phyloP scores from a whole-genome alignment of 805 yeast genomes.

The Ogataea thermomethanolica region DNA sequence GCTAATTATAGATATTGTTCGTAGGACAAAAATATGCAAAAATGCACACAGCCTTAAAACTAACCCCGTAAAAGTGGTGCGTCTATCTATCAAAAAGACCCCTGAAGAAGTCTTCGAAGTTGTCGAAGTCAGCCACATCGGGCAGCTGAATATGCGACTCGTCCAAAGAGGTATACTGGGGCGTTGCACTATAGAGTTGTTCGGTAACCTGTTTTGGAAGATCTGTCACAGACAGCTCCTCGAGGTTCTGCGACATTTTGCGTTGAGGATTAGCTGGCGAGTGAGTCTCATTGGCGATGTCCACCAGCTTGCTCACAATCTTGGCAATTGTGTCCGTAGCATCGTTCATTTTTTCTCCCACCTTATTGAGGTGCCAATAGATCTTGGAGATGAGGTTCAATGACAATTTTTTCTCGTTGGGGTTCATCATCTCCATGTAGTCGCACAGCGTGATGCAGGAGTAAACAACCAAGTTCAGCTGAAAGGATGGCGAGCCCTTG shows the following conservation, averaged over 20 bases:
- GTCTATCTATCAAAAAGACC: slow-evolving; percentile 30
- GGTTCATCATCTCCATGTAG: slow-evolving; percentile 38
- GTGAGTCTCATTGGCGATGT: slow-evolving; percentile 35
- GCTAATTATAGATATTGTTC: not conserved
- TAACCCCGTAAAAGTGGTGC: too few species aligned
- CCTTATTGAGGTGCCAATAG: slow-evolving; percentile 56
- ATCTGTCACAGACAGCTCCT: slow-evolving; percentile 1
- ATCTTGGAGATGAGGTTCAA: slow-evolving; percentile 47
- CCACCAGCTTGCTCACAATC: slow-evolving; percentile 49
- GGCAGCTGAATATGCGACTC: slow-evolving; percentile 30
- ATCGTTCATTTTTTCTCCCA: slow-evolving; percentile 55
- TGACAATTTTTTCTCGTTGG: slow-evolving; percentile 39
- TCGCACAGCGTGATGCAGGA: slow-evolving; percentile 53
- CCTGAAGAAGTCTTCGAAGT: slow-evolving; percentile 56
- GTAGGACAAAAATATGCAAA: not conserved
- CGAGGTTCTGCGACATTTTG: not conserved
- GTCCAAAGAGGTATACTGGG: slow-evolving; percentile 7
- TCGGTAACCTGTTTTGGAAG: slow-evolving; percentile 1
- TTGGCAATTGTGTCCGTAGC: slow-evolving; percentile 59
- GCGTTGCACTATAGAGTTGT: not conserved
- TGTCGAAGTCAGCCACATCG: slow-evolving; percentile 46
- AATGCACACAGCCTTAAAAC: not conserved
- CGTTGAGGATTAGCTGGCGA: slow-evolving; percentile 4
- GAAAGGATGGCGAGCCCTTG: slow-evolving; percentile 53
- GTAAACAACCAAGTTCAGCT: slow-evolving; percentile 51